These are phyloP conservation scores for Pistacia integerrima DNA, from an alignment of 345 rosid species.

Conservation along the genomic window DNA sequence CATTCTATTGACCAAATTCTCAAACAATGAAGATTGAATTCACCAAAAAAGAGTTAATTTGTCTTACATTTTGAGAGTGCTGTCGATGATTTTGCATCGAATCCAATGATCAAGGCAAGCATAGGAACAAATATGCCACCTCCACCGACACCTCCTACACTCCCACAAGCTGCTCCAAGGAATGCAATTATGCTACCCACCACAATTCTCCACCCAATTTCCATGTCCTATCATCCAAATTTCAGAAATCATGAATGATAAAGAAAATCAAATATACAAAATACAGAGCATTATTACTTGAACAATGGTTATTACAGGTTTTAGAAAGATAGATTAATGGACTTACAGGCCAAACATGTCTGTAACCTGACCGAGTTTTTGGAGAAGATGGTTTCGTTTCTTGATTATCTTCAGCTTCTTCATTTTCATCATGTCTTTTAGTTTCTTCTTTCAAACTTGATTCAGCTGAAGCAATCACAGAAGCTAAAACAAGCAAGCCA, in stretches of 20 bases:
- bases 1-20: not conserved
- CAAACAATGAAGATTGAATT: too few species aligned
- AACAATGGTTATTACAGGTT: too few species aligned
- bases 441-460: conserved; percentile 9
- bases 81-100: conserved; percentile 55
- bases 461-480: conserved; percentile 21
- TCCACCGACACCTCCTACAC: conserved; percentile 57
- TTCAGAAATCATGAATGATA: not conserved
- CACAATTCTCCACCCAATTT: conserved; percentile 45
- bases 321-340: not conserved
- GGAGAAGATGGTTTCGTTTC: too few species aligned
- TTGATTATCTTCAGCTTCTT: not conserved
- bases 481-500: conserved; percentile 21
- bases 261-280: too few species aligned
- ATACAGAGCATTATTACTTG: too few species aligned
- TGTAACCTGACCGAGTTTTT: conserved; percentile 21
- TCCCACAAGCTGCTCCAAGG: conserved; percentile 56
- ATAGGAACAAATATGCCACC: conserved; percentile 59
- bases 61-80: conserved; percentile 53
- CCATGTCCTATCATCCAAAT: conserved; percentile 30
- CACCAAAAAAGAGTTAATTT: not conserved
- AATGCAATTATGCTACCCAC: conserved; percentile 44
- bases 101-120: conserved; percentile 49
- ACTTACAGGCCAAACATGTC: conserved; percentile 47
- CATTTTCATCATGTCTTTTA: conserved; percentile 5